Conservation (phyloP, 345 rosid genomes). For the Gossypium longicalyx region DNA sequence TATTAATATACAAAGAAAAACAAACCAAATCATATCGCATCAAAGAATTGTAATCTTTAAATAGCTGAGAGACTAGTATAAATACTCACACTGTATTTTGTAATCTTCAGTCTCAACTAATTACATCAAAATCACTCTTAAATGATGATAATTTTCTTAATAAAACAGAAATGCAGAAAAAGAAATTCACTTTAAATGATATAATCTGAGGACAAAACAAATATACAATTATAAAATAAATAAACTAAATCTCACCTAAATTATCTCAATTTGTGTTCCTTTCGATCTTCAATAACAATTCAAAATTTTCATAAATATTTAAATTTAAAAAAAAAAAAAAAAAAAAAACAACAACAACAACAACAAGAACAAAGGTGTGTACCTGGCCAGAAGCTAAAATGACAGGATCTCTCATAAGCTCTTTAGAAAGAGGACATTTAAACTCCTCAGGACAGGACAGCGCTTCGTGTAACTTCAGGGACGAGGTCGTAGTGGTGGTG, state of each 20-base stretch:
- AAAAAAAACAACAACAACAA: too few relatives aligned
- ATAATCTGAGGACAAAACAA: not conserved
- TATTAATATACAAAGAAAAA: not conserved
- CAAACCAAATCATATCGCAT: slow-evolving; percentile 7
- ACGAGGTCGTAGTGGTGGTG: slow-evolving; percentile 15
- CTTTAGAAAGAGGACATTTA: slow-evolving; percentile 79
- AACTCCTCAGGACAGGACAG: slow-evolving; percentile 71
- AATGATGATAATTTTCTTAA: not conserved
- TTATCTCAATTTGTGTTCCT: not conserved
- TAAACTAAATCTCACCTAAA: not conserved
- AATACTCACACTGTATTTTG: not conserved
- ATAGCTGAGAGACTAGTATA: not conserved
- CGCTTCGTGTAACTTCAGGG: slow-evolving; percentile 40
- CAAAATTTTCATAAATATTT: not conserved
- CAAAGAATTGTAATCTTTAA: slow-evolving; percentile 4
- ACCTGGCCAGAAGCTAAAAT: slow-evolving; percentile 90
- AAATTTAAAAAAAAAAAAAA: too few relatives aligned
- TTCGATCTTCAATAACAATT: not conserved
- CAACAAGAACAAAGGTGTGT: slow-evolving; percentile 5
- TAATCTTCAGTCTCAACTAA: slow-evolving; percentile 17
- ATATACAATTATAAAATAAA: not conserved
- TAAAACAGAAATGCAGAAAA: slow-evolving; percentile 12
- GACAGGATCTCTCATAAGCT: slow-evolving; percentile 92
- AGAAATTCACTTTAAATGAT: not conserved
- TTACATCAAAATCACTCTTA: slow-evolving; percentile 7